phyloP scores from a whole-genome alignment of 371 early-diverging fungal species.

The Scutellospora calospora region DNA sequence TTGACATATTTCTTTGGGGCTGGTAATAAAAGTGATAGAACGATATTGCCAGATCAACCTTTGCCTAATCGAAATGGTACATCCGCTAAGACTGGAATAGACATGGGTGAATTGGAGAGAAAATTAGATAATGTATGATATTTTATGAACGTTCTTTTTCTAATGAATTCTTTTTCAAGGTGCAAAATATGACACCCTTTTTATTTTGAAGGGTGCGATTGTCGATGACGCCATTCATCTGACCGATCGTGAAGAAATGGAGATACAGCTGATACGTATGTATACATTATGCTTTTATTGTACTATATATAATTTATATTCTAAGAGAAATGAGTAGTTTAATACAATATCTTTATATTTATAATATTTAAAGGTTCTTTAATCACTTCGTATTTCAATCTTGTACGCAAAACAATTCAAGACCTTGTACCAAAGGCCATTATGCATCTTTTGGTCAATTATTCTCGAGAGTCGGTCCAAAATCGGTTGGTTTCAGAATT shows the following conservation, averaged over 20 bases:
- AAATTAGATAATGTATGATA: constrained; percentile 32
- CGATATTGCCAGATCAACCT: constrained; percentile 34
- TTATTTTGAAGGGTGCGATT: constrained; percentile 33
- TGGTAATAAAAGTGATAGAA: constrained; percentile 42
- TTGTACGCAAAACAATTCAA: constrained; percentile 85
- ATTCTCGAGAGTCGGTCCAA: constrained; percentile 80
- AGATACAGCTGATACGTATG: constrained; percentile 85
- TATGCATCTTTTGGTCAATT: constrained; percentile 86
- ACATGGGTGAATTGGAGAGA: constrained; percentile 31
- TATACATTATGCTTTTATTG: constrained; percentile 19
- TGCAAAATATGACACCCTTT: neutral
- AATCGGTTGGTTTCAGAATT: constrained; percentile 83
- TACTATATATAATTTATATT: neutral
- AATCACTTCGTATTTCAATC: constrained; percentile 85
- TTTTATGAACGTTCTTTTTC: too few relatives aligned
- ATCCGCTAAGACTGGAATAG: constrained; percentile 13
- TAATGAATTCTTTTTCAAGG: too few relatives aligned
- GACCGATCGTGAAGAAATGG: constrained; percentile 81
- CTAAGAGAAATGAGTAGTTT: neutral
- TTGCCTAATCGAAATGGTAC: neutral
- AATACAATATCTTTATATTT: neutral
- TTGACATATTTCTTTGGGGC: constrained; percentile 43
- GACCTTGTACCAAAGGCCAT: constrained; percentile 94
- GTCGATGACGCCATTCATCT: constrained; percentile 53
- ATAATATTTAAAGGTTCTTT: constrained; percentile 60